Percentiles rank a stretch among this genome's conserved stretches.
phyloP scores from a whole-genome alignment of 108 stramenopile genomes.

The Cyclotella kingstonii region DNA sequence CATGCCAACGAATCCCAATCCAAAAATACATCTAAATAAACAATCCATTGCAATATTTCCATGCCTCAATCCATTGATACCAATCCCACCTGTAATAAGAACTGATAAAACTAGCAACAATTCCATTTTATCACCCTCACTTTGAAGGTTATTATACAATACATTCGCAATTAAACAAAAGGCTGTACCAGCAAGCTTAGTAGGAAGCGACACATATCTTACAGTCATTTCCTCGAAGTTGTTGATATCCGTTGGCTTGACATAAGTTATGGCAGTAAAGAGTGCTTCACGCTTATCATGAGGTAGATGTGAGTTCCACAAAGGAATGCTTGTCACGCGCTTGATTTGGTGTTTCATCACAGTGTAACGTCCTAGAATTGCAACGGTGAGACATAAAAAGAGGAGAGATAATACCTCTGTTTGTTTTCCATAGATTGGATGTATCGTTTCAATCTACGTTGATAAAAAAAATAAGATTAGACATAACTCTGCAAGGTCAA shows the following conservation, averaged over 20 bases:
- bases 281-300: conserved; percentile 38
- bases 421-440: conserved; percentile 11
- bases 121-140: conserved; percentile 24
- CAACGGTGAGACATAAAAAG: not conserved
- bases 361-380: conserved; percentile 17
- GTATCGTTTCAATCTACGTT: conserved; percentile 32
- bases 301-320: conserved; percentile 33
- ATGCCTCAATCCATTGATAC: conserved; percentile 31
- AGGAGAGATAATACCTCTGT: conserved; percentile 12
- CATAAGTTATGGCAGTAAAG: conserved; percentile 26
- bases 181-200: conserved; percentile 12
- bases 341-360: conserved; percentile 36
- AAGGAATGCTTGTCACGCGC: conserved; percentile 27
- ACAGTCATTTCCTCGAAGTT: conserved; percentile 33
- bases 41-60: conserved; percentile 16
- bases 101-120: conserved; percentile 15
- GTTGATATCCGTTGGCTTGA: conserved; percentile 33
- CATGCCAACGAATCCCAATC: conserved; percentile 32
- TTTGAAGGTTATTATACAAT: conserved; percentile 17
- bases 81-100: conserved; percentile 28
- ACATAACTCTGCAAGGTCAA: not conserved
- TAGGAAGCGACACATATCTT: conserved; percentile 22
- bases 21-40: conserved; percentile 29
- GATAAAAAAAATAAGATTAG: not conserved
- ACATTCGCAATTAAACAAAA: conserved; percentile 10